phyloP scores from a whole-genome alignment of 2,329 filamentous ascomycete species.

The Cladophialophora chaetospira region DNA sequence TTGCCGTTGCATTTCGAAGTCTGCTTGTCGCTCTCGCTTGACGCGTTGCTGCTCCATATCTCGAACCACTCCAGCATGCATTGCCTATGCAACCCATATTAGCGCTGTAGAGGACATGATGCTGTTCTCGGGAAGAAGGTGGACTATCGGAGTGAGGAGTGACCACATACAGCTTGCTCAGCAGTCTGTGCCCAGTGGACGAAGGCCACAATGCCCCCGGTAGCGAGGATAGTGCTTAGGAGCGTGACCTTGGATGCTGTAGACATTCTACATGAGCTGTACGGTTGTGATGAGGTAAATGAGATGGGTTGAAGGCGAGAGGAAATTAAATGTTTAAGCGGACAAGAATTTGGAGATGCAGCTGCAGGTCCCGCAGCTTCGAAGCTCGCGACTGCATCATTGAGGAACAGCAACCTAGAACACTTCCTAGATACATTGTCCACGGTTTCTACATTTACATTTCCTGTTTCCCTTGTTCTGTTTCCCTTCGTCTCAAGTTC shows the following conservation, averaged over 20 bases:
- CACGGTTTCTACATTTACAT: neutral
- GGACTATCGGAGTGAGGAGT: constrained; percentile 8
- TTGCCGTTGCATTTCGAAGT: constrained; percentile 87
- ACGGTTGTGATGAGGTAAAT: neutral
- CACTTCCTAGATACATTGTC: neutral
- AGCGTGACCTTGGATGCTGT: constrained; percentile 86
- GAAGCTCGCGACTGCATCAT: constrained; percentile 21
- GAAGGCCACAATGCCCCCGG: constrained; percentile 74
- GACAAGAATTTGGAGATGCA: constrained; percentile 4
- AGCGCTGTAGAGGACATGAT: neutral
- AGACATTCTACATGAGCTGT: constrained; percentile 67
- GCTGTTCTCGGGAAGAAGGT: neutral
- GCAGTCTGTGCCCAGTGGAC: constrained; percentile 87
- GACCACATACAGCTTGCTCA: constrained; percentile 72
- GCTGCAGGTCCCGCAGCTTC: constrained; percentile 20
- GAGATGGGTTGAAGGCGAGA: neutral
- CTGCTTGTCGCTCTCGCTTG: constrained; percentile 85
- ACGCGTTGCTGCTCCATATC: constrained; percentile 92
- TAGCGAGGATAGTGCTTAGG: constrained; percentile 72
- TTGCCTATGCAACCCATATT: too few relatives aligned
- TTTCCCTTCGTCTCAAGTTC: neutral
- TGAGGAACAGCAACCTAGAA: neutral
- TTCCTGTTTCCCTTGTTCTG: neutral
- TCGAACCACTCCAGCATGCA: constrained; percentile 92
- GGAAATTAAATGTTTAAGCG: constrained; percentile 16